These are phyloP conservation scores for Tetracentron sinense DNA, from an alignment of 164 flowering plant genomes.

Conservation along the genomic window DNA sequence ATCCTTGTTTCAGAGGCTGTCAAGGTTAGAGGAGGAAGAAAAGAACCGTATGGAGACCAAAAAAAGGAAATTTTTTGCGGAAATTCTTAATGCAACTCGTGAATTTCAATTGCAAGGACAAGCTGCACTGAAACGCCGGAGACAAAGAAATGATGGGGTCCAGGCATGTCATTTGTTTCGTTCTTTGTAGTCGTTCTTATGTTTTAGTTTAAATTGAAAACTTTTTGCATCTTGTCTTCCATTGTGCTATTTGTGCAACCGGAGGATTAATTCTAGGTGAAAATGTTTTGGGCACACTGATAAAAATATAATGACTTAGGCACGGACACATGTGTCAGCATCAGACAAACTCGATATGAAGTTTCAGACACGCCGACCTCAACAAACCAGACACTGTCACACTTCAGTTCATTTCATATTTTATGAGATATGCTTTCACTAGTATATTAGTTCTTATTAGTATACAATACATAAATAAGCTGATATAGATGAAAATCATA, in stretches of 20 bases:
- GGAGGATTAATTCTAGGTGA: not conserved
- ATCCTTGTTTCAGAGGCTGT: slow-evolving; percentile 58
- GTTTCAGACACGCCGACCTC: no score
- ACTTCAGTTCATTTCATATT: no score
- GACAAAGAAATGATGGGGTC: slow-evolving; percentile 88
- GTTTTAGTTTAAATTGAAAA: not conserved
- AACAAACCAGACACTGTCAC: no score
- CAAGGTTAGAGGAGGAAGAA: slow-evolving; percentile 86
- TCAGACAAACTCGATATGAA: no score
- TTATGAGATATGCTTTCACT: no score
- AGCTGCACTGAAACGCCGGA: slow-evolving; percentile 77
- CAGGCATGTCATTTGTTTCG: slow-evolving; percentile 40
- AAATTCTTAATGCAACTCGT: slow-evolving; percentile 78
- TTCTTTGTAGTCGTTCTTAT: slow-evolving; percentile 3
- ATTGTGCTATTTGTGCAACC: not conserved
- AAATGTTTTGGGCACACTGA: not conserved
- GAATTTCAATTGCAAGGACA: slow-evolving; percentile 85
- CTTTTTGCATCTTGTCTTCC: not conserved
- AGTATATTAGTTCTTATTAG: no score
- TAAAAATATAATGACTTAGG: no score
- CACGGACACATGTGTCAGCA: no score
- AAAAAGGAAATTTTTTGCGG: slow-evolving; percentile 88
- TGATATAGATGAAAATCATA: no score
- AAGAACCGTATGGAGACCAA: slow-evolving; percentile 69
- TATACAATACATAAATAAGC: no score